Conservation (phyloP, 805 yeast genomes). For the Candida morakotiae region DNA sequence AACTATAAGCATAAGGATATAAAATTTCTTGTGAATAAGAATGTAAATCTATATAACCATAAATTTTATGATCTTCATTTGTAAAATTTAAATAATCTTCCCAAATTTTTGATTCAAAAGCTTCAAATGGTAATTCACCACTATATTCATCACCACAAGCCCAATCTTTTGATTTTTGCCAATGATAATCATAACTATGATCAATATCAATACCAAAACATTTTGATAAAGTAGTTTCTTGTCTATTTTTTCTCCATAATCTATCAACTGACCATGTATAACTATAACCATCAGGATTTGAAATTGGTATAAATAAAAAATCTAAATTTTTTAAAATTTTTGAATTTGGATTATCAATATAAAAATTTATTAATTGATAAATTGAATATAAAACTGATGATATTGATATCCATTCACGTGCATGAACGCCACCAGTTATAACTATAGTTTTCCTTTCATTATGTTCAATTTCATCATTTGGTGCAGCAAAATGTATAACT, state of each 20-base stretch:
- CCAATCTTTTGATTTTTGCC: conserved; percentile 55
- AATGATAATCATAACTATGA: conserved; percentile 75
- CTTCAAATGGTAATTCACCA: conserved; percentile 69
- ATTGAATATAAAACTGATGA: conserved; percentile 60
- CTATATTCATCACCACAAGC: conserved; percentile 84
- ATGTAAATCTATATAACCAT: conserved; percentile 79
- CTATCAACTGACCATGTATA: conserved; percentile 79
- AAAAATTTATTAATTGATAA: conserved; percentile 32
- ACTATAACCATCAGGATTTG: conserved; percentile 89
- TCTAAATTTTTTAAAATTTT: conserved; percentile 51
- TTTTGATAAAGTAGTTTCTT: conserved; percentile 54
- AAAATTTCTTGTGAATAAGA: conserved; percentile 82
- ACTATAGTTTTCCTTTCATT: conserved; percentile 58
- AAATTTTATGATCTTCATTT: conserved; percentile 50
- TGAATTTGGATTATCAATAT: conserved; percentile 29
- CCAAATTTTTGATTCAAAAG: conserved; percentile 38
- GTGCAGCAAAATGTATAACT: conserved; percentile 56
- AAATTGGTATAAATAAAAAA: conserved; percentile 74
- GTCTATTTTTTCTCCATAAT: conserved; percentile 87
- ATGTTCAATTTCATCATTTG: conserved; percentile 37
- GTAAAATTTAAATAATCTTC: conserved; percentile 38
- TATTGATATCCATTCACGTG: conserved; percentile 85
- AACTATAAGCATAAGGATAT: conserved; percentile 80
- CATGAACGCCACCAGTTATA: conserved; percentile 81
- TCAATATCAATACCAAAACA: conserved; percentile 87